A percentile compares a stretch with the other conserved stretches of the same genome.
Evolutionary conservation across 345 rosid species (phyloP).

Genomic region (Bruguiera sexangula): DNA sequence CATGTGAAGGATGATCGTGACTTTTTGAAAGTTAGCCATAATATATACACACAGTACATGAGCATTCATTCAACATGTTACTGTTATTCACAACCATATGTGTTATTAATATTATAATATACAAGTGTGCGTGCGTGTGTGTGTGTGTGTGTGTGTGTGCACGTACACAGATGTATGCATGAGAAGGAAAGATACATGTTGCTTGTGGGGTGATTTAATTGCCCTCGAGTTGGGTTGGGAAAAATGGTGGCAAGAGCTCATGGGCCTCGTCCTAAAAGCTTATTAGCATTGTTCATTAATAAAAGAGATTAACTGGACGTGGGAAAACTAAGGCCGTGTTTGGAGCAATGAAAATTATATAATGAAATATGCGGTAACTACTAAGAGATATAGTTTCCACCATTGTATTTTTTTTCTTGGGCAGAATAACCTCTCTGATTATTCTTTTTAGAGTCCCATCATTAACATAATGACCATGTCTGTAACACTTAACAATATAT

Average conservation of each 20-base stretch:
- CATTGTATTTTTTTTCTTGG: too few species aligned
- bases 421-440: too few species aligned
- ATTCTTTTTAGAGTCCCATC: too few species aligned
- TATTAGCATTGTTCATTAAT: neutral
- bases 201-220: slow-evolving; percentile 20
- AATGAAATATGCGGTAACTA: too few species aligned
- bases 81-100: neutral
- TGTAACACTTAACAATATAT: too few species aligned
- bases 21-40: slow-evolving; percentile 5
- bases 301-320: too few species aligned
- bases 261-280: slow-evolving; percentile 23
- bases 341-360: too few species aligned
- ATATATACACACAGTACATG: slow-evolving; percentile 3
- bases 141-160: neutral
- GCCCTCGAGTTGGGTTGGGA: slow-evolving; percentile 9
- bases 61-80: slow-evolving; percentile 8
- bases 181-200: neutral
- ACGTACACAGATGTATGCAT: neutral
- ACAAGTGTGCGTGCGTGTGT: too few species aligned
- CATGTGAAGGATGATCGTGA: slow-evolving; percentile 37
- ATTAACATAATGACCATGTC: too few species aligned
- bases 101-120: neutral
- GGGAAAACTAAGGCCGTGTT: too few species aligned
- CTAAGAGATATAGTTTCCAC: too few species aligned
- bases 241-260: slow-evolving; percentile 21